phyloP scores from a whole-genome alignment of 1,284 basidiomycete species.

The Mycena sp. region DNA sequence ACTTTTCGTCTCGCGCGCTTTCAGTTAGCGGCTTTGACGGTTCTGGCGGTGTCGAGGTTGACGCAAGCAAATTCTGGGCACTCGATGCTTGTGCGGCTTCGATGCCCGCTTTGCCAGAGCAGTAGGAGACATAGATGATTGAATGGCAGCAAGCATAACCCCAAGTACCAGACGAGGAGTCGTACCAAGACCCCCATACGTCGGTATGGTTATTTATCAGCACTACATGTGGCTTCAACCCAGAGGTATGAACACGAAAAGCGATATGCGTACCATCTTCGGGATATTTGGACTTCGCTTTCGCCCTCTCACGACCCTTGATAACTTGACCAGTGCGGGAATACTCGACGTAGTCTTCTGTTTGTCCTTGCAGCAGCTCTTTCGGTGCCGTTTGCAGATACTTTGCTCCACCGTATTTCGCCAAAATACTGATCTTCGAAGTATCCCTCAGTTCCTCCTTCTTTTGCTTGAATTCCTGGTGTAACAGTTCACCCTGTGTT shows the following conservation, averaged over 20 bases:
- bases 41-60: conserved; percentile 36
- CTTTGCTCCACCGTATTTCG: conserved; percentile 94
- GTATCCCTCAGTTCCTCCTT: conserved; percentile 92
- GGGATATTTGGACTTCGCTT: conserved; percentile 90
- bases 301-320: conserved; percentile 90
- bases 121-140: conserved; percentile 88
- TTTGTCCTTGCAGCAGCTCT: conserved; percentile 93
- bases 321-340: conserved; percentile 91
- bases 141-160: conserved; percentile 97
- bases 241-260: conserved; percentile 7
- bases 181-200: conserved; percentile 98
- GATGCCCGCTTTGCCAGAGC: conserved; percentile 90
- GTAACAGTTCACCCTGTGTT: conserved; percentile 92
- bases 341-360: conserved; percentile 98
- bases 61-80: conserved; percentile 72
- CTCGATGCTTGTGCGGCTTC: conserved; percentile 78
- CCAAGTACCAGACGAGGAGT: conserved; percentile 78
- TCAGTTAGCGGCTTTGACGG: conserved; percentile 34
- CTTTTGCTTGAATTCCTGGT: conserved; percentile 91
- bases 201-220: conserved; percentile 92
- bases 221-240: conserved; percentile 56
- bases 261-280: conserved; percentile 79
- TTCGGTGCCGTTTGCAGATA: conserved; percentile 90
- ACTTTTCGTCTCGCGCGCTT: conserved; percentile 33
- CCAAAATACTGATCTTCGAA: conserved; percentile 87